Evolutionary conservation across 192 early-diverging fungal genomes (phyloP), one percentile per base, ranked within the genome.

Genomic region (Kappamyces sp.): DNA sequence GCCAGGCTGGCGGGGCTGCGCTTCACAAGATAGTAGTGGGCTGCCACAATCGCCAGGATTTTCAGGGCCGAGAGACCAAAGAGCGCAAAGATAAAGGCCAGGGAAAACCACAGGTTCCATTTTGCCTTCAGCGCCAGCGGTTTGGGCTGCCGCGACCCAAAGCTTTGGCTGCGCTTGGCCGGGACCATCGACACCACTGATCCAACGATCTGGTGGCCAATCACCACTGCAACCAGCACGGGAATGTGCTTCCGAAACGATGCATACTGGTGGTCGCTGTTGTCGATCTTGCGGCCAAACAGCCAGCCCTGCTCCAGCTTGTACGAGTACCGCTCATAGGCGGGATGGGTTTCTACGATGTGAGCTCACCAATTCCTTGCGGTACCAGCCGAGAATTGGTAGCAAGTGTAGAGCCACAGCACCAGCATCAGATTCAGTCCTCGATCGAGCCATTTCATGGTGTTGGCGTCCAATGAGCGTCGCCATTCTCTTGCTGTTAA

Each of bases 51-150:
- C 2, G 66, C 58, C 3, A 85, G 45, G 6, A 96, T 87, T 59
- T 93, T 93, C 35, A 94, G 49, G 1, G 83, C 49, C 12, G 84
- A 85, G 40, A 79, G 74, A 1, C 92, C 93, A 55, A 86, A 80
- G 8, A 91, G 66, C 15, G 79, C 77, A 22, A 71, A 61, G 5
- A 88, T 68, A 61, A 87, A 88, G 9, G 77, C 54, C 8, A 79
- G 52, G 4, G 85, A 82, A 40, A 86, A 83, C 71, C 5, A 67
- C 30, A 22, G 68, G 75, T 2, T 65, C 47, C 11, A 53, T 55
- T 46, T 61, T 58, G 29, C 62, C 59, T 12, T 62, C 38, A 86
- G 83, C 1, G 66, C 48, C 1, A 88, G 51, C 49, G 79, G 74
- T 51, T 84, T 66, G 14, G 37, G 43, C 37, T 66, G 48, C 70